Base-by-base conservation (phyloP, 2,329 filamentous ascomycete species). In the Talaromyces sp. region DNA sequence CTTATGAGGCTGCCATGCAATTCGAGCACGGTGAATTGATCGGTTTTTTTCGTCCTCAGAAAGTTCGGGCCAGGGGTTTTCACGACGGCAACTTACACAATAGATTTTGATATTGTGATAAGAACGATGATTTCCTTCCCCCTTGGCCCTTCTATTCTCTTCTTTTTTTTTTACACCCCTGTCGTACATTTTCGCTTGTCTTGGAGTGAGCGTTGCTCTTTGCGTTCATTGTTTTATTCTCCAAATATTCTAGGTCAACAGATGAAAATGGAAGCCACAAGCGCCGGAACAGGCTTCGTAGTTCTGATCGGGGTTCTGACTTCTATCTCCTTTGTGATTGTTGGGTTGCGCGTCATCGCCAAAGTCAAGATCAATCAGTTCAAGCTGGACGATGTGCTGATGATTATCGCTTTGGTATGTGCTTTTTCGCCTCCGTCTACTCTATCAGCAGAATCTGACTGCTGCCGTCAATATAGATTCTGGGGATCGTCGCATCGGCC, bases 371-470 rank as follows among this genome's bases (percentile, higher is more conserved):
- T 58, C 35, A 28, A 44, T n/a, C 52, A 58, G 11, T 62, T 62
- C 40, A 33, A 35, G 28, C 7, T 50, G 25, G 60, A 62, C 21
- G 60, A 62, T 62, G 18, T 58, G 12, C 5, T 62, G 14, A 62
- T 58, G 60, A 62, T 57, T 7, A 14, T 50, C 21, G 54, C 60
- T 9, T 35, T 62, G 60, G 60, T 62, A 44, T 42, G 16, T n/a
- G 21, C 39, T 61, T 18, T 28, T 16, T 25, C 3, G n/a, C 64
- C 68, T 28, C 66, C 67, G 4, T 16, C 64, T 42, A 31, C 46
- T 63, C 23, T 54, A 65, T n/a, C 56, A 48, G 16, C 21, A 23
- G 6, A 21, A 18, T 37, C 59, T 61, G 31, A 61, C n/a, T 7
- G 28, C 16, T 12, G 35, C 4, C 23, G 8, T 14, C 14, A 14